phyloP scores from a whole-genome alignment of 306 rosid genomes.

The Betula pendula region DNA sequence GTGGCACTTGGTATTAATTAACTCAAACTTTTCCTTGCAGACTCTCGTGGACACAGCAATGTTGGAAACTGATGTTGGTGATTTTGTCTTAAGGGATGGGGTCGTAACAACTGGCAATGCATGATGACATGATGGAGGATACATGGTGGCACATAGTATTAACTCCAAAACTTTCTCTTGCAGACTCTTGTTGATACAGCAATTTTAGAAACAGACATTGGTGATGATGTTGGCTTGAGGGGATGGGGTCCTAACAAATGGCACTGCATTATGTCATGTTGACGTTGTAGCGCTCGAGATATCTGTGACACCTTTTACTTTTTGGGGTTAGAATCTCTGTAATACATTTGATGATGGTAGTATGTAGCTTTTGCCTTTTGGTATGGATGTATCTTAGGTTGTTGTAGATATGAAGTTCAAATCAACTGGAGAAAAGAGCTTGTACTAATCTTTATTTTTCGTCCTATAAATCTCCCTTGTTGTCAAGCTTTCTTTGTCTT shows the following conservation, averaged over 20 bases:
- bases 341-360: not conserved
- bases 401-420: not conserved
- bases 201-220: conserved; percentile 41
- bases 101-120: conserved; percentile 14
- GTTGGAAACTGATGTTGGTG: conserved; percentile 48
- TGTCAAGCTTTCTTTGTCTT: not conserved
- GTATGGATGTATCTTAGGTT: not conserved
- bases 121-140: not conserved
- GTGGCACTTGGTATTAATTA: not conserved
- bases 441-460: not conserved
- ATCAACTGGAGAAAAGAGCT: not conserved
- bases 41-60: conserved; percentile 52
- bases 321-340: not conserved
- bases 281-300: not conserved
- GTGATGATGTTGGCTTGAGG: conserved; percentile 26
- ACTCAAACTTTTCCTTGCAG: conserved; percentile 47
- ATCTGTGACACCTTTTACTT: not conserved
- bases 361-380: conserved; percentile 7
- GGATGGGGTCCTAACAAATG: conserved; percentile 31
- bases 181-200: conserved; percentile 65
- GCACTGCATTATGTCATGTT: conserved; percentile 24
- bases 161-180: conserved; percentile 28
- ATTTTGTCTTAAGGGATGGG: conserved; percentile 36
- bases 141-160: not conserved
- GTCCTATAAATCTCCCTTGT: not conserved